Conservation (phyloP, 225 moss, liverwort and hornwort species). For the Ulota crispa region DNA sequence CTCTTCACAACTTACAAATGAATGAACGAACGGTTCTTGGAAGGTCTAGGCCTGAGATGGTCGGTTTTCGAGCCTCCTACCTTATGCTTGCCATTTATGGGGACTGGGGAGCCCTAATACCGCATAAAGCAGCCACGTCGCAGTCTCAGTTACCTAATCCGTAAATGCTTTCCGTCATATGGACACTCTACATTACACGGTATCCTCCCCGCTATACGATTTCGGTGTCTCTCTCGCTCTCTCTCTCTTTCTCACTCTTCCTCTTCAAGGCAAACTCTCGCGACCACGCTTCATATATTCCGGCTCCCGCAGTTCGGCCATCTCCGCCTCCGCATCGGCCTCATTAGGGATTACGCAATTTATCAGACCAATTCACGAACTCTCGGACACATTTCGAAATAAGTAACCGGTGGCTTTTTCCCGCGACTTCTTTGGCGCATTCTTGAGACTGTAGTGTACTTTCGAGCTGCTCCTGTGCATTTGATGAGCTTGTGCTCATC, state of each 20-base stretch:
- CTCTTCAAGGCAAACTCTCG: neutral
- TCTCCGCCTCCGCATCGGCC: neutral
- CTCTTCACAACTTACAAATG: too few relatives aligned
- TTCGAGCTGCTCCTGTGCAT: neutral
- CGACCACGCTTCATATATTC: neutral
- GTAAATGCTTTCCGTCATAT: rapidly evolving
- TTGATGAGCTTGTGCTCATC: neutral
- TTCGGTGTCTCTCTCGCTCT: neutral
- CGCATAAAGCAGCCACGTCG: neutral
- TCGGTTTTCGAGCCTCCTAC: too few relatives aligned
- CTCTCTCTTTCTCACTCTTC: neutral
- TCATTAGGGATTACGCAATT: neutral
- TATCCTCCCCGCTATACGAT: neutral
- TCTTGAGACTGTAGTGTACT: neutral
- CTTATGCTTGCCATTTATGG: neutral
- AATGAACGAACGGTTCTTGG: too few relatives aligned
- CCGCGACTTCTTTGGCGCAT: neutral
- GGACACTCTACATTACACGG: rapidly evolving
- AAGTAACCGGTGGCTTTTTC: neutral
- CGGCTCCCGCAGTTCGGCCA: neutral
- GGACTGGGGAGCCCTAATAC: conserved; percentile 18
- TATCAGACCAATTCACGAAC: too few relatives aligned
- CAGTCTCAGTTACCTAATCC: conserved; percentile 18
- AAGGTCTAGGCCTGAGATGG: too few relatives aligned
- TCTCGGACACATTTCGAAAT: neutral